These are phyloP conservation scores for Claviceps humidiphila DNA, from an alignment of 2,329 filamentous ascomycete species.

Conservation along the genomic window DNA sequence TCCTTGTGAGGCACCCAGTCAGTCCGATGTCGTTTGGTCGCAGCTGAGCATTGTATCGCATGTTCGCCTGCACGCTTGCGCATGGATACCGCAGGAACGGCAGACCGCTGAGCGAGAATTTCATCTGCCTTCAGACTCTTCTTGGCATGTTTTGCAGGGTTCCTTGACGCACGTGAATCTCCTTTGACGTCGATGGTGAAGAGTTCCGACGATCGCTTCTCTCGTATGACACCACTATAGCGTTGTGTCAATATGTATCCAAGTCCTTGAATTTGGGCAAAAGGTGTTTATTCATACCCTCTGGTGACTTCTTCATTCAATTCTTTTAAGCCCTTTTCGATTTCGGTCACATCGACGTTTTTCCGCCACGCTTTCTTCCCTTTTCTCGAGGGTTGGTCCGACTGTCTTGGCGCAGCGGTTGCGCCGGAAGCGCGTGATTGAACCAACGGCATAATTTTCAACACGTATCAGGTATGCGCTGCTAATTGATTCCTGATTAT, in stretches of 20 bases:
- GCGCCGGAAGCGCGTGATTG: conserved; percentile 31
- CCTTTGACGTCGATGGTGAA: conserved; percentile 73
- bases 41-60: conserved; percentile 59
- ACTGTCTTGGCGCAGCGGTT: conserved; percentile 57
- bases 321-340: conserved; percentile 69
- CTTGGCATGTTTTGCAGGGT: conserved; percentile 49
- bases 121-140: conserved; percentile 84
- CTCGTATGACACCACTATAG: conserved; percentile 65
- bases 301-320: conserved; percentile 81
- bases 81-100: conserved; percentile 62
- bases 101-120: conserved; percentile 75
- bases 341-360: conserved; percentile 84
- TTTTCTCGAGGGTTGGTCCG: conserved; percentile 83
- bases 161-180: conserved; percentile 50
- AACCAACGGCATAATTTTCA: conserved; percentile 40
- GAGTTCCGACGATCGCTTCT: conserved; percentile 70
- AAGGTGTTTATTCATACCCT: conserved; percentile 43
- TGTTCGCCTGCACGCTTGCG: conserved; percentile 63
- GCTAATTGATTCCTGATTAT: not conserved
- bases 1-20: conserved; percentile 80
- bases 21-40: conserved; percentile 61
- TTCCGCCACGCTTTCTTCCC: conserved; percentile 99
- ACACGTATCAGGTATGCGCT: not conserved
- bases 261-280: not conserved
- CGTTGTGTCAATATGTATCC: not conserved